Evolutionary conservation across 2,329 filamentous ascomycete species (phyloP).

Genomic region (Scedosporium aurantiacum): DNA sequence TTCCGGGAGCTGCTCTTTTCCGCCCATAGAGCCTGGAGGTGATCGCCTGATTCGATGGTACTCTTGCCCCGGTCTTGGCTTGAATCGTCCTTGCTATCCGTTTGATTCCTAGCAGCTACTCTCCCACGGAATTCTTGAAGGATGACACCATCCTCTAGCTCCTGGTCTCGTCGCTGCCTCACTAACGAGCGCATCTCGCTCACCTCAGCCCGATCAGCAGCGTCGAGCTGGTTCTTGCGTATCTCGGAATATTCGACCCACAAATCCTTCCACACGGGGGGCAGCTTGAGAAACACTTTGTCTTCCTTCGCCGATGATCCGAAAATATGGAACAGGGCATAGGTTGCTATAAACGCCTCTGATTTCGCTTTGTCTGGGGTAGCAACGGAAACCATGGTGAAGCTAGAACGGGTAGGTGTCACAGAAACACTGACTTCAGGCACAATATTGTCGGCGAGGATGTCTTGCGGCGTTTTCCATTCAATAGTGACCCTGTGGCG

Average conservation of each 20-base stretch:
- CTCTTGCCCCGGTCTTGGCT: slow-evolving; percentile 32
- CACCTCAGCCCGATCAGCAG: slow-evolving; percentile 57
- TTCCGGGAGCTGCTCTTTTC: slow-evolving; percentile 44
- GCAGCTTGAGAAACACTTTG: slow-evolving; percentile 69
- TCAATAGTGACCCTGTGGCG: slow-evolving; percentile 62
- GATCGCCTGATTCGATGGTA: slow-evolving; percentile 29
- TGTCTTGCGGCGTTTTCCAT: slow-evolving; percentile 67
- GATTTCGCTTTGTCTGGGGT: slow-evolving; percentile 71
- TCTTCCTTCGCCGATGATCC: slow-evolving; percentile 71
- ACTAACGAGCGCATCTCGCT: slow-evolving; percentile 59
- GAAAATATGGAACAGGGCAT: slow-evolving; percentile 72
- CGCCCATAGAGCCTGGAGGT: slow-evolving; percentile 47
- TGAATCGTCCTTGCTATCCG: slow-evolving; percentile 38
- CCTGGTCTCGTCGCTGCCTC: slow-evolving; percentile 56
- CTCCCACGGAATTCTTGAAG: slow-evolving; percentile 65
- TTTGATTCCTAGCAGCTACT: slow-evolving; percentile 31
- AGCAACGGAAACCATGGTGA: slow-evolving; percentile 66
- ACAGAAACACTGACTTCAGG: slow-evolving; percentile 18
- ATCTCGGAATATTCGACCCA: slow-evolving; percentile 68
- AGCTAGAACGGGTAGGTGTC: slow-evolving; percentile 40
- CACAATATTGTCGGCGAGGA: slow-evolving; percentile 28
- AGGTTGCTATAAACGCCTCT: slow-evolving; percentile 74
- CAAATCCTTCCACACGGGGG: slow-evolving; percentile 71
- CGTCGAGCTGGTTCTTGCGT: slow-evolving; percentile 60
- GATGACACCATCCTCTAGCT: slow-evolving; percentile 63